Conservation (phyloP, 345 rosid genomes). For the Jatropha curcas region DNA sequence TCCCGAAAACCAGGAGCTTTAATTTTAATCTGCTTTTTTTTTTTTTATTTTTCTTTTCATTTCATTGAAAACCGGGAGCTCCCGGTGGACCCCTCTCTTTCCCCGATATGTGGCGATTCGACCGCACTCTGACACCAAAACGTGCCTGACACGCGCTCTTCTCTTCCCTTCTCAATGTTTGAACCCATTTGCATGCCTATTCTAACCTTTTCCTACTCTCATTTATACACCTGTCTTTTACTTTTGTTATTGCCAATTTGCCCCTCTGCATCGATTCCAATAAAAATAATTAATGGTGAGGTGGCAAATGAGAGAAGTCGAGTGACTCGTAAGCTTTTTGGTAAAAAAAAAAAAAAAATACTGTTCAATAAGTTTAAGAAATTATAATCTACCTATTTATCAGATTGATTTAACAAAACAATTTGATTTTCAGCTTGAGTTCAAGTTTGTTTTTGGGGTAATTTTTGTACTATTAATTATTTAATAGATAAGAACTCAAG, state of each 20-base stretch:
- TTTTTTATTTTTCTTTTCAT: neutral
- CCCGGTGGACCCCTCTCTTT: constrained; percentile 18
- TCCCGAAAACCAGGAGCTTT: constrained; percentile 77
- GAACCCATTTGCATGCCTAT: constrained; percentile 52
- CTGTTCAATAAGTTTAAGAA: too few relatives aligned
- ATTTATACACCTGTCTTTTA: constrained; percentile 7
- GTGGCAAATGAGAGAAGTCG: too few relatives aligned
- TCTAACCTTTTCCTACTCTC: constrained; percentile 20
- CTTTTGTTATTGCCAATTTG: neutral
- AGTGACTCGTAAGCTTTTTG: too few relatives aligned
- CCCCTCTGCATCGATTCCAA: constrained; percentile 9
- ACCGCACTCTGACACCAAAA: constrained; percentile 60
- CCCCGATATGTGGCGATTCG: constrained; percentile 81
- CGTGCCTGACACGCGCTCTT: constrained; percentile 63
- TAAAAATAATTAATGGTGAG: too few relatives aligned
- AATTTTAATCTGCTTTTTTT: neutral
- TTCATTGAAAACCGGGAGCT: constrained; percentile 21
- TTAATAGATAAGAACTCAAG: too few relatives aligned
- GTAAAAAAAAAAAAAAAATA: too few relatives aligned
- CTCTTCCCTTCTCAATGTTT: constrained; percentile 17
- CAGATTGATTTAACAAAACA: too few relatives aligned
- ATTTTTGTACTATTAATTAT: too few relatives aligned
- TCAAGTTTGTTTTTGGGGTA: too few relatives aligned
- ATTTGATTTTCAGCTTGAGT: too few relatives aligned
- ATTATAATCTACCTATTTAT: too few relatives aligned